Percentiles rank a stretch among this genome's conserved stretches.
Evolutionary conservation across 371 early-diverging fungal species (phyloP).

Genomic region (Nosema granulosis): DNA sequence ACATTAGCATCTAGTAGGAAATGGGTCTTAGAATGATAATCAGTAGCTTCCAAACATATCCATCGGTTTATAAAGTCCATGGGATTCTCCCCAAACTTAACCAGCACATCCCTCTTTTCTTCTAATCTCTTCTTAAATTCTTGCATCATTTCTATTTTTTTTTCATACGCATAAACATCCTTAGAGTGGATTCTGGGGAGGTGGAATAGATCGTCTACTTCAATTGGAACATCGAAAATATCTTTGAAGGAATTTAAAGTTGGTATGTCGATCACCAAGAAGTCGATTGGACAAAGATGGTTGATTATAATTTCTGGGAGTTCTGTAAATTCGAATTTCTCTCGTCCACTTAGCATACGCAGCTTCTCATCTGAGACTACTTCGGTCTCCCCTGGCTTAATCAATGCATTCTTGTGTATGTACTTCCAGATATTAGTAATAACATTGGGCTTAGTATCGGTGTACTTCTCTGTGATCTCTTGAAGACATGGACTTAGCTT

Average conservation of each 20-base stretch:
- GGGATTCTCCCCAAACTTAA: slow-evolving; percentile 60
- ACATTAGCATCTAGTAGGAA: slow-evolving; percentile 60
- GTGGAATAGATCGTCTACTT: slow-evolving; percentile 60
- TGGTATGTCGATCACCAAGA: slow-evolving; percentile 53
- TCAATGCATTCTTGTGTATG: slow-evolving; percentile 38
- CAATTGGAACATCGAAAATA: slow-evolving; percentile 61
- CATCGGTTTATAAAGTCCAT: slow-evolving; percentile 61
- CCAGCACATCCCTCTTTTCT: slow-evolving; percentile 44
- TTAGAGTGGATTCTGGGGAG: slow-evolving; percentile 58
- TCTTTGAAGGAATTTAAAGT: slow-evolving; percentile 6
- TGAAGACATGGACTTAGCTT: slow-evolving; percentile 37
- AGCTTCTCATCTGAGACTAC: slow-evolving; percentile 44
- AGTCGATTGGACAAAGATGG: slow-evolving; percentile 53
- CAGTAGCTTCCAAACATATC: slow-evolving; percentile 55
- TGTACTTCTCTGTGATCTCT: slow-evolving; percentile 21
- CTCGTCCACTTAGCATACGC: slow-evolving; percentile 37
- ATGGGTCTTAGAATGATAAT: slow-evolving; percentile 48
- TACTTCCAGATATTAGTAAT: slow-evolving; percentile 57
- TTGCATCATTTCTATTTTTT: slow-evolving; percentile 59
- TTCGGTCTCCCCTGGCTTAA: not conserved
- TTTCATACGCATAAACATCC: slow-evolving; percentile 58
- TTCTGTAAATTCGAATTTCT: slow-evolving; percentile 47
- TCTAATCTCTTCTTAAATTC: slow-evolving; percentile 52
- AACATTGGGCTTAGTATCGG: slow-evolving; percentile 53
- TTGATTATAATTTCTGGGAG: slow-evolving; percentile 27